Evolutionary conservation across 345 rosid species (phyloP).

Genomic region (Acer yangbiense): DNA sequence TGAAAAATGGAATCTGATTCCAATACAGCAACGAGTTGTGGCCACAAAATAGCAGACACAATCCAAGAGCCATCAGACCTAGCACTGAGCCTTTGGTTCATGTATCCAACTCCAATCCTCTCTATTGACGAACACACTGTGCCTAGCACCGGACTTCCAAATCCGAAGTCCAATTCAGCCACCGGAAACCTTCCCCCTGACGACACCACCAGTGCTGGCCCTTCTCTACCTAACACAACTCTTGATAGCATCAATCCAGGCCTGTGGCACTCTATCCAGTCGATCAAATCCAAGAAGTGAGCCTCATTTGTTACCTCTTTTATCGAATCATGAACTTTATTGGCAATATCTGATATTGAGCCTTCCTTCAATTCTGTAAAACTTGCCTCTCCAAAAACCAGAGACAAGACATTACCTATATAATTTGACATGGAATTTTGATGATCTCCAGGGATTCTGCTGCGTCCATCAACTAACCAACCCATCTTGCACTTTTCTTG

Average conservation of each 20-base stretch:
- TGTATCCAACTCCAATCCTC: conserved; percentile 69
- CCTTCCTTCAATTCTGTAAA: conserved; percentile 47
- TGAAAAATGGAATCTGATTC: conserved; percentile 78
- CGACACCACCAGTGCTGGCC: conserved; percentile 75
- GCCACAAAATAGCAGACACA: conserved; percentile 75
- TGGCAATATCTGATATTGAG: conserved; percentile 58
- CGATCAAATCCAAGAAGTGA: conserved; percentile 80
- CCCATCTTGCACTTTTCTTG: conserved; percentile 80
- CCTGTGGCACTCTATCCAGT: conserved; percentile 83
- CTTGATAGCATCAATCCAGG: conserved; percentile 82
- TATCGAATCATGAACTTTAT: conserved; percentile 57
- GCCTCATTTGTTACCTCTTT: conserved; percentile 51
- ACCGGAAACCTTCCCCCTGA: conserved; percentile 76
- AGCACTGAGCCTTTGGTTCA: conserved; percentile 82
- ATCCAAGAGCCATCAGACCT: conserved; percentile 76
- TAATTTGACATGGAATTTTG: conserved; percentile 47
- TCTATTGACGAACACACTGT: conserved; percentile 61
- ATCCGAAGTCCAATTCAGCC: conserved; percentile 75
- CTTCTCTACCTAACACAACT: conserved; percentile 64
- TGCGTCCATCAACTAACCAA: conserved; percentile 81
- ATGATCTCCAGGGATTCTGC: conserved; percentile 37
- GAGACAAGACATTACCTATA: conserved; percentile 77
- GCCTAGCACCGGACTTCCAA: conserved; percentile 69
- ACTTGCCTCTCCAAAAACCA: conserved; percentile 65
- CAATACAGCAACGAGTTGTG: conserved; percentile 60